Evolutionary conservation across 208 protist genomes (phyloP).

Genomic region (Plasmodiophora brassicae): DNA sequence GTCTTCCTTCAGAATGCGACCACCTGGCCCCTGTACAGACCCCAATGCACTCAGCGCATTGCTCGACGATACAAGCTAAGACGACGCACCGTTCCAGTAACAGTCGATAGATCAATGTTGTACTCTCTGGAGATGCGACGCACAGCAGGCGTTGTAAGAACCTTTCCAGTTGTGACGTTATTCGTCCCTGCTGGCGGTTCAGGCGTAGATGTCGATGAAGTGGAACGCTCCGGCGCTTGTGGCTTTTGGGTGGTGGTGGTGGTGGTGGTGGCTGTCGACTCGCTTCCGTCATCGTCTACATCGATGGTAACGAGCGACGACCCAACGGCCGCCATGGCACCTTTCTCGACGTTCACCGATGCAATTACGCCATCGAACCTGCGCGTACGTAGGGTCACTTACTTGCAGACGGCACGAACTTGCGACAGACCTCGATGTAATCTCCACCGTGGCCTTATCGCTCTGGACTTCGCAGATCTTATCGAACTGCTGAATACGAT

Average conservation of each 20-base stretch:
- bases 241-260: background rate
- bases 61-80: too few relatives aligned
- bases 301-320: conserved; percentile 70
- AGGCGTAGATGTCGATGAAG: background rate
- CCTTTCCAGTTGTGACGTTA: conserved; percentile 48
- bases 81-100: conserved; percentile 57
- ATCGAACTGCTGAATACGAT: conserved; percentile 81
- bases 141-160: conserved; percentile 79
- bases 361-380: conserved; percentile 75
- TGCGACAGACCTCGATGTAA: conserved; percentile 81
- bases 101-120: conserved; percentile 66
- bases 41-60: too few relatives aligned
- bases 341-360: conserved; percentile 71
- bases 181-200: background rate
- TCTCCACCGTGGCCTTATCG: conserved; percentile 83
- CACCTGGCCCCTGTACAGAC: conserved; percentile 49
- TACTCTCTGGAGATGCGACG: conserved; percentile 73
- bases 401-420: too few relatives aligned
- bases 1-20: conserved; percentile 82
- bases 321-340: conserved; percentile 75
- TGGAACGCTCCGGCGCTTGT: too few relatives aligned
- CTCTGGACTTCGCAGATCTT: conserved; percentile 84
- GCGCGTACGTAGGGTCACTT: too few relatives aligned
- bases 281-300: background rate
- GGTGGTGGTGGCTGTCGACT: background rate